Conservation (phyloP, 2,329 filamentous ascomycete genomes). For the Fusarium solani-melongenae region DNA sequence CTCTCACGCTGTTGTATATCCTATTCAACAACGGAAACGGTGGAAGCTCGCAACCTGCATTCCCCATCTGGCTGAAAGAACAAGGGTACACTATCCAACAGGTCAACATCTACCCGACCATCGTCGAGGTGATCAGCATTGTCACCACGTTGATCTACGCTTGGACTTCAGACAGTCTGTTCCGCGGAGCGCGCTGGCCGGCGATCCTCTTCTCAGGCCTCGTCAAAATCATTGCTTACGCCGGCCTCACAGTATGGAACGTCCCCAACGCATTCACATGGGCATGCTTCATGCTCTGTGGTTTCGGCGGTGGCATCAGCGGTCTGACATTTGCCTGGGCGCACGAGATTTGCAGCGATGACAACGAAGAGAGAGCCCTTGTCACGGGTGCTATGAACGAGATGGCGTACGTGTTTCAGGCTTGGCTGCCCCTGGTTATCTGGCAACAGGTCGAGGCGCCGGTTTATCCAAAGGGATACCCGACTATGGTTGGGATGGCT, state of each 20-base stretch:
- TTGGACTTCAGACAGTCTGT: constrained; percentile 72
- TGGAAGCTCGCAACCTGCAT: constrained; percentile 64
- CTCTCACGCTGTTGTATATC: constrained; percentile 68
- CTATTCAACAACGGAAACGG: constrained; percentile 71
- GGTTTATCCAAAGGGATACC: constrained; percentile 69
- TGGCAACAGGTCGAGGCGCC: constrained; percentile 76
- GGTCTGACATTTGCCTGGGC: constrained; percentile 62
- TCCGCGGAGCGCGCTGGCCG: constrained; percentile 71
- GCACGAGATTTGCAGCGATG: constrained; percentile 61
- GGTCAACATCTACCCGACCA: constrained; percentile 68
- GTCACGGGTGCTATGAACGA: constrained; percentile 77
- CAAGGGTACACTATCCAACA: constrained; percentile 55
- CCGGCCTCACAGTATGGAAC: constrained; percentile 56
- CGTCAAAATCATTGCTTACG: constrained; percentile 54
- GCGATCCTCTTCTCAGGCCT: constrained; percentile 67
- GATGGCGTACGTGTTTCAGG: constrained; percentile 76
- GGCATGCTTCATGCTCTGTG: constrained; percentile 69
- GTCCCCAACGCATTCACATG: constrained; percentile 68
- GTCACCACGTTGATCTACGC: constrained; percentile 71
- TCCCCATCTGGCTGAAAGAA: constrained; percentile 61
- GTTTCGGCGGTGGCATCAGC: constrained; percentile 61
- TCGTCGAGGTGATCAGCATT: constrained; percentile 64
- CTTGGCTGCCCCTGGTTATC: constrained; percentile 74
- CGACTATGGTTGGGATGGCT: constrained; percentile 63
- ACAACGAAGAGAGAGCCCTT: constrained; percentile 74